phyloP scores from a whole-genome alignment of 257 asterid species.

The Solanum medicagineum region DNA sequence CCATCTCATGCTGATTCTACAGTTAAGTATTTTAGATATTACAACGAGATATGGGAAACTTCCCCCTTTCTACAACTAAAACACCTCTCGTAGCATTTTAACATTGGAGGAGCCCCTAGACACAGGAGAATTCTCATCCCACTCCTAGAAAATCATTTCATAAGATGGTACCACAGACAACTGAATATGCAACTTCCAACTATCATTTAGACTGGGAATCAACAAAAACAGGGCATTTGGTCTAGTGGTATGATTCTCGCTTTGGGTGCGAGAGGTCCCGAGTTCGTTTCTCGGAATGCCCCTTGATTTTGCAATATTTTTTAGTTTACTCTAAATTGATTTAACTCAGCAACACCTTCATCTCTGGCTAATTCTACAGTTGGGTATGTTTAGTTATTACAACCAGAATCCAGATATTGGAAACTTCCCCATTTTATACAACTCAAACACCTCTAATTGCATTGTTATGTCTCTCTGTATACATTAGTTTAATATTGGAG shows the following conservation, averaged over 20 bases:
- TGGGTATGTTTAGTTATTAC: background rate
- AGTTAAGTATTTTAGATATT: background rate
- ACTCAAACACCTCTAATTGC: background rate
- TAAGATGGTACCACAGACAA: background rate
- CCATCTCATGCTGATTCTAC: background rate
- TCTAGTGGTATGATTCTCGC: constrained; percentile 87
- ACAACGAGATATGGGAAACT: background rate
- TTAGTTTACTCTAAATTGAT: background rate
- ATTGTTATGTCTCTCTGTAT: background rate
- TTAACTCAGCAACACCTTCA: background rate
- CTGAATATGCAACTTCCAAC: background rate
- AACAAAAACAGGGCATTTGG: constrained; percentile 9
- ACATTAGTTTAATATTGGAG: background rate
- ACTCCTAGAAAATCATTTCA: background rate
- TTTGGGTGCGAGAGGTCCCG: constrained; percentile 80
- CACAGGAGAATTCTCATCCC: background rate
- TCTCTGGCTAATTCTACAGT: background rate
- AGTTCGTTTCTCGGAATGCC: constrained; percentile 72
- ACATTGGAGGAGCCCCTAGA: background rate
- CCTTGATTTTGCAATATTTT: background rate
- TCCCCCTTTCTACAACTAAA: background rate
- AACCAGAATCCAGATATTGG: background rate
- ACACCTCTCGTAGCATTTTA: background rate
- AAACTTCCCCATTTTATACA: background rate
- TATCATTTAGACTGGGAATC: background rate